These are phyloP conservation scores for Aspergillus tamarii DNA, from an alignment of 2,329 filamentous ascomycete species.

Conservation along the genomic window DNA sequence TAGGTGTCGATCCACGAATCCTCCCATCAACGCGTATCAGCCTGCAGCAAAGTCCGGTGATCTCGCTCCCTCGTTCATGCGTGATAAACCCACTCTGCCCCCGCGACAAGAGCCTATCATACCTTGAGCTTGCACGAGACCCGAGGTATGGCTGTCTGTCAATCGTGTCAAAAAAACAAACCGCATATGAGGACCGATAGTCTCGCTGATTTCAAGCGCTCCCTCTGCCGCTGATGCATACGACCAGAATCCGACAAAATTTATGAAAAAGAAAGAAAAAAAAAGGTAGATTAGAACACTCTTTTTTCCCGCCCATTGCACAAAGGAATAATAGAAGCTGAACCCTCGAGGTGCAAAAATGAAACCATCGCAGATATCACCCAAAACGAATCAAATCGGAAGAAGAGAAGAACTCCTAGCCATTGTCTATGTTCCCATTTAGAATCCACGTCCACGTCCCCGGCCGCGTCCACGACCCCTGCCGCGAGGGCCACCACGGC, in stretches of 20 bases:
- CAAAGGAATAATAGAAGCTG: conserved; percentile 1
- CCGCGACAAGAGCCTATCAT: not conserved
- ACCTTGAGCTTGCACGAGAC: not conserved
- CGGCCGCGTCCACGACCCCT: conserved; percentile 57
- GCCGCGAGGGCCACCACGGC: conserved; percentile 52
- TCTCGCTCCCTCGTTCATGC: not conserved
- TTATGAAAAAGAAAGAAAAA: conserved; percentile 7
- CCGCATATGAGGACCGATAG: not conserved
- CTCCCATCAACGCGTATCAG: not conserved
- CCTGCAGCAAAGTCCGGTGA: not conserved
- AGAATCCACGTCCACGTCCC: conserved; percentile 41
- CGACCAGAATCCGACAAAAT: conserved; percentile 1
- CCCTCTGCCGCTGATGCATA: not conserved
- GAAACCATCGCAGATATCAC: conserved; percentile 20
- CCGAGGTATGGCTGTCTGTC: not conserved
- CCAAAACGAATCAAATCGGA: conserved; percentile 21
- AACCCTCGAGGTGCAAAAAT: not conserved
- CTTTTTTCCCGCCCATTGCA: not conserved
- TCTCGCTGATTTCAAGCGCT: not conserved
- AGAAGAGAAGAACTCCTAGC: conserved; percentile 23
- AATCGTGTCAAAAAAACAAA: not conserved
- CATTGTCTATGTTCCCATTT: conserved; percentile 19
- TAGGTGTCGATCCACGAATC: not conserved
- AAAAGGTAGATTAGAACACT: conserved; percentile 7
- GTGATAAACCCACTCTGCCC: not conserved